Percentiles rank a stretch among this genome's conserved stretches.
These are phyloP conservation scores for Ostreobium quekettii DNA, from an alignment of 139 green algal species.

Conservation along the genomic window DNA sequence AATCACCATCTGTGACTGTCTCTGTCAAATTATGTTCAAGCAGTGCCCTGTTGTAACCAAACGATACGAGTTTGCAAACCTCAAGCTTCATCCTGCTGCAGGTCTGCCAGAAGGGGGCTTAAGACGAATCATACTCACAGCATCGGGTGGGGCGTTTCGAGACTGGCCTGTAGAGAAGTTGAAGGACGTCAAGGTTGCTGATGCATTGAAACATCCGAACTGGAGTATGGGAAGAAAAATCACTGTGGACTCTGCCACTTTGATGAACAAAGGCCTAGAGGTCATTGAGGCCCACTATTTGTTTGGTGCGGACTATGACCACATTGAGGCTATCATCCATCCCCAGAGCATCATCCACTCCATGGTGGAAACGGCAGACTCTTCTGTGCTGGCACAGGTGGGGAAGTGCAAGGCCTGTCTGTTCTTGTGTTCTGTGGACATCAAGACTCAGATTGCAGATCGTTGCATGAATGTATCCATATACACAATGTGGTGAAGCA, in stretches of 20 bases:
- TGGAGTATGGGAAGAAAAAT: conserved; percentile 98
- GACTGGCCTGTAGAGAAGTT: conserved; percentile 91
- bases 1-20: too few species aligned
- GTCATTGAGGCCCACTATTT: conserved; percentile 99
- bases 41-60: too few species aligned
- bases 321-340: conserved; percentile 99
- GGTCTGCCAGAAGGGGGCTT: conserved; percentile 90
- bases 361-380: conserved; percentile 97
- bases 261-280: conserved; percentile 98
- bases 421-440: too few species aligned
- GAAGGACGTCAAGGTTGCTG: conserved; percentile 42
- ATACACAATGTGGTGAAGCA: too few species aligned
- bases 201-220: conserved; percentile 77
- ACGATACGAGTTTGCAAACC: too few species aligned
- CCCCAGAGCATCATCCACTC: conserved; percentile 99
- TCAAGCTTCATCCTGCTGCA: too few species aligned
- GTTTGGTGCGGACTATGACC: conserved; percentile 91
- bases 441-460: too few species aligned
- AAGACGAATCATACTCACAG: conserved; percentile 94
- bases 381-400: conserved; percentile 88
- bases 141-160: conserved; percentile 94
- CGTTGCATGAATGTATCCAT: too few species aligned
- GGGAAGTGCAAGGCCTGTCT: too few species aligned
- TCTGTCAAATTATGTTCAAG: too few species aligned
- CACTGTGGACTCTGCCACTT: conserved; percentile 91